These are phyloP conservation scores for Metschnikowia sp. DNA, from an alignment of 805 yeast genomes.

Conservation along the genomic window DNA sequence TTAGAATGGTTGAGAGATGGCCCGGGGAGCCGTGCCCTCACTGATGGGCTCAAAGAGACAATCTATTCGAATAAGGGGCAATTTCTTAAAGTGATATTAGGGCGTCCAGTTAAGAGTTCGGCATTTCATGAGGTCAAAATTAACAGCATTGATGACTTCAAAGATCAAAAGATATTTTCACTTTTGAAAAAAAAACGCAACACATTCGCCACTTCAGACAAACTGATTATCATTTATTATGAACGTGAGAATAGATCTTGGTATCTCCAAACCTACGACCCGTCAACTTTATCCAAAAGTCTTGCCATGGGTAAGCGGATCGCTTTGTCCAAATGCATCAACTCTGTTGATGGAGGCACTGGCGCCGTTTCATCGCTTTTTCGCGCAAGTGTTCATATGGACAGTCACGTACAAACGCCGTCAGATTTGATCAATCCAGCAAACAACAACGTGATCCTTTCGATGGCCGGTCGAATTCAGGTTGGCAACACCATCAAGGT, in stretches of 20 bases:
- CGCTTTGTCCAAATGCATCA: slow-evolving; percentile 12
- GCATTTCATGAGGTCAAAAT: slow-evolving; percentile 1
- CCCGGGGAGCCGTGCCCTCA: background rate
- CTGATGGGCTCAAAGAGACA: background rate
- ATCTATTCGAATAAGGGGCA: background rate
- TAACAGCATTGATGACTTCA: slow-evolving; percentile 1
- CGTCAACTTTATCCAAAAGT: background rate
- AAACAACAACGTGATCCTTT: slow-evolving; percentile 1
- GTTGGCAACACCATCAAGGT: slow-evolving; percentile 8
- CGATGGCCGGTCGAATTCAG: slow-evolving; percentile 5
- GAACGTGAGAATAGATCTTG: slow-evolving; percentile 4
- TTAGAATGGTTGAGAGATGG: background rate
- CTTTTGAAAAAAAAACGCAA: slow-evolving; percentile 6
- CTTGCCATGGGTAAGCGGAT: slow-evolving; percentile 4
- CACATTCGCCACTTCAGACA: slow-evolving; percentile 5
- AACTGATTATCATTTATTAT: slow-evolving; percentile 9
- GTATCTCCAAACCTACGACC: slow-evolving; percentile 5
- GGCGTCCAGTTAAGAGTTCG: background rate
- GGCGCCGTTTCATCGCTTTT: slow-evolving; percentile 12
- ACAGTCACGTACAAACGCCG: background rate
- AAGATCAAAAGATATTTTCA: background rate
- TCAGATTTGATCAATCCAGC: slow-evolving; percentile 2
- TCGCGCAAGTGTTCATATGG: slow-evolving; percentile 6
- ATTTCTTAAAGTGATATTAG: background rate
- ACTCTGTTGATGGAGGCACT: slow-evolving; percentile 8